Base-by-base conservation (phyloP, 2,329 filamentous ascomycete genomes). In the Colletotrichum euphorbiae region DNA sequence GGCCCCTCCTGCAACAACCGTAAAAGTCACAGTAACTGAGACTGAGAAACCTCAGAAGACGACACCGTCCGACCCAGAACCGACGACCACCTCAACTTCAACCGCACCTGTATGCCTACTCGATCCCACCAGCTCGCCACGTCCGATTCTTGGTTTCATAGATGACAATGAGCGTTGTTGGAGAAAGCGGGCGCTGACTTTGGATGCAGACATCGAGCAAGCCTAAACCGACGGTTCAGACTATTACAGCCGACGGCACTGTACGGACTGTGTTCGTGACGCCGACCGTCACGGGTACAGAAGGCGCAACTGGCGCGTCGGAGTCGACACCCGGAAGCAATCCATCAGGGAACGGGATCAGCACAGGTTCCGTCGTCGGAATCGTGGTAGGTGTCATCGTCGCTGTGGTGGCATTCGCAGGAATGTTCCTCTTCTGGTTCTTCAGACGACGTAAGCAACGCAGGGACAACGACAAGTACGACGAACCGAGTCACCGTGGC, bases 261-360 rank as follows among this genome's bases (percentile, higher is more conserved):
- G 78, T 88, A 21, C 82, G 81, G 65, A 90, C 87, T 1, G 82
- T 90, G 3, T 88, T 85, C 1, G 80, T 86, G 15, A 80, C 80
- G 6, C 85, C 86, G 0, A 83, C 83, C 1, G 70, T 72, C 13
- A 57, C 67, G 6, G 31, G 74, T 74, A 38, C 72, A 75, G 67
- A 69, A 9, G 67, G 40, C 11, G 67, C 69, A n/a, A 56, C 63
- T 6, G 67, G 66, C 17, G 62, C 69, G 6, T 51, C 68, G 2
- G 63, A 70, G 33, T 4, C 58, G 28, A 46, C 24, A 8, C 43
- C 63, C 36, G 43, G 59, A 0, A 46, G 45, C 6, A 13, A 38
- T 36, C 43, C 50, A 4, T 68, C 73, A 6, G 50, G 45, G n/a
- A 65, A 50, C 6, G 73, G 73, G 33, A 76, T 87, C 0, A 77